Evolutionary conservation across 1,284 basidiomycete species (phyloP).

Genomic region (Trametes sp.): DNA sequence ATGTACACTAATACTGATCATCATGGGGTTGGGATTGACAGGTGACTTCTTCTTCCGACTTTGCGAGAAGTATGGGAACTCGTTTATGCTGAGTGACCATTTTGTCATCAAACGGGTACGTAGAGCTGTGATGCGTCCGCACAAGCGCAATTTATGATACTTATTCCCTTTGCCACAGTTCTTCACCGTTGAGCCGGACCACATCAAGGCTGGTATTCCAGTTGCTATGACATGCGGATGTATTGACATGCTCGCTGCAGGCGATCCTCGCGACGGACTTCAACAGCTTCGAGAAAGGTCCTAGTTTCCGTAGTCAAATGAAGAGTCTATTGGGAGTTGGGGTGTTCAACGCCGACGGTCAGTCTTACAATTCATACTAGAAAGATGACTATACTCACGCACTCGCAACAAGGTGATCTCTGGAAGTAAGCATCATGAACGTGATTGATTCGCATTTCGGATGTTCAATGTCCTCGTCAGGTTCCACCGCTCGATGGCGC

Average conservation of each 20-base stretch:
- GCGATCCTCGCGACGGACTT: constrained; percentile 43
- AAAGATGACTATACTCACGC: no score
- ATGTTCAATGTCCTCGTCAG: constrained; percentile 35
- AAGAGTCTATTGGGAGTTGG: constrained; percentile 45
- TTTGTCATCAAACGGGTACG: constrained; percentile 33
- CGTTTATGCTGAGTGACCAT: constrained; percentile 24
- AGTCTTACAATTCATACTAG: neutral
- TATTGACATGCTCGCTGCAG: constrained; percentile 17
- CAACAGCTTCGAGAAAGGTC: constrained; percentile 41
- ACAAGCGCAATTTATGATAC: no score
- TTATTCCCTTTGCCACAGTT: no score
- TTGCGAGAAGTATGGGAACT: constrained; percentile 32
- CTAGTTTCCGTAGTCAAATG: constrained; percentile 31
- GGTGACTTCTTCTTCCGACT: constrained; percentile 32
- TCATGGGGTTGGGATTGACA: constrained; percentile 12
- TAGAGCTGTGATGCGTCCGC: neutral
- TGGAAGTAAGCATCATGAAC: constrained; percentile 46
- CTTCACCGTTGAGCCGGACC: constrained; percentile 41
- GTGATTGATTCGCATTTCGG: no score
- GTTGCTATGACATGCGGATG: no score
- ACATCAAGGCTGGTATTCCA: constrained; percentile 38
- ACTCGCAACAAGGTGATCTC: constrained; percentile 34
- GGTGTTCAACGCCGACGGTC: constrained; percentile 50
- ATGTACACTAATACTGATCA: no score
- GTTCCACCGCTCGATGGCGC: constrained; percentile 58